Evolutionary conservation across 2,329 filamentous ascomycete species (phyloP).

Genomic region (Arthrobotrys pseudoclavata): DNA sequence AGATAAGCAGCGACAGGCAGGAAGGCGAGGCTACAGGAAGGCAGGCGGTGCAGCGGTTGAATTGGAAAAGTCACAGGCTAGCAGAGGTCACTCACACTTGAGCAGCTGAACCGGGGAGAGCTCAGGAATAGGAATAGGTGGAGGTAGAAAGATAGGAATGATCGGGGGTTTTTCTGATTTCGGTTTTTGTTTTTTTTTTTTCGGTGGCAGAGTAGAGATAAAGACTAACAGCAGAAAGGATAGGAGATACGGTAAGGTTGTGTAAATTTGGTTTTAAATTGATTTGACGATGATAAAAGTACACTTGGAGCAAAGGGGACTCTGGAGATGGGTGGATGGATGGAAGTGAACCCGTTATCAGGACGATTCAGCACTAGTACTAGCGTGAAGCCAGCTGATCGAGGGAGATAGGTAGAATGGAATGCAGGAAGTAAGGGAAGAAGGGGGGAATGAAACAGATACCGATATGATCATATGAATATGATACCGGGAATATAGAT

Average conservation of each 20-base stretch:
- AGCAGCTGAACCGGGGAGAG: constrained; percentile 37
- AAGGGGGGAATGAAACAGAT: too few species aligned
- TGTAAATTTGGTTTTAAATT: constrained; percentile 55
- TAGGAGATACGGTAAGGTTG: constrained; percentile 35
- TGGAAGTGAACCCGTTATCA: constrained; percentile 24
- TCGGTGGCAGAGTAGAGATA: constrained; percentile 29
- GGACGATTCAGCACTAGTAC: constrained; percentile 10
- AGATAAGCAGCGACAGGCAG: constrained; percentile 43
- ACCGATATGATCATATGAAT: too few species aligned
- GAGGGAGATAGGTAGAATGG: constrained; percentile 1
- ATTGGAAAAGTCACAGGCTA: constrained; percentile 1
- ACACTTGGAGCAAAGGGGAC: constrained; percentile 33
- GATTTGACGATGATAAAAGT: constrained; percentile 52
- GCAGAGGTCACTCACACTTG: constrained; percentile 27
- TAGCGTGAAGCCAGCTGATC: not conserved
- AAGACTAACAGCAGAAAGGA: constrained; percentile 25
- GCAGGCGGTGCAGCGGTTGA: constrained; percentile 25
- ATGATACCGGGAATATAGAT: not conserved
- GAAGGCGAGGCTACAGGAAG: constrained; percentile 2
- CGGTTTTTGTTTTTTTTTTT: not conserved
- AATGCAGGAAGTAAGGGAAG: constrained; percentile 15
- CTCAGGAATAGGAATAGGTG: constrained; percentile 16
- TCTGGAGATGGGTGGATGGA: constrained; percentile 6
- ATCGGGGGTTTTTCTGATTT: constrained; percentile 39
- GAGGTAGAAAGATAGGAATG: constrained; percentile 35